These are phyloP conservation scores for Metarhizium humberi DNA, from an alignment of 2,329 filamentous ascomycete genomes.

Conservation along the genomic window DNA sequence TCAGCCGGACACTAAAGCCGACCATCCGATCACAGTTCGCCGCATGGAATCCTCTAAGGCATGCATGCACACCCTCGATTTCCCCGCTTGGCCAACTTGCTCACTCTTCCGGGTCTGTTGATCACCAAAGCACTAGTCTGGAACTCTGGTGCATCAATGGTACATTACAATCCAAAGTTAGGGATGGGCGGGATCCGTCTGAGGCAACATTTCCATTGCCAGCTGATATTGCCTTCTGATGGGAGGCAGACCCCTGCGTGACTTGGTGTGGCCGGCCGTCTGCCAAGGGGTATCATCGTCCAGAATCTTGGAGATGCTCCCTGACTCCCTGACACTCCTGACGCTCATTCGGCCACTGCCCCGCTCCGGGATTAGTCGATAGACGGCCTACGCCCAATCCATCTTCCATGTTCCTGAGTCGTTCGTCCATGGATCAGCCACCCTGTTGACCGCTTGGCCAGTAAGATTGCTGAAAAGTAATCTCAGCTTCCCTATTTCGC, in stretches of 20 bases:
- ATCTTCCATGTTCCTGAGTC: background rate
- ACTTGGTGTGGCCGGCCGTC: background rate
- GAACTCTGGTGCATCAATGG: too few relatives aligned
- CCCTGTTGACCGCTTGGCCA: background rate
- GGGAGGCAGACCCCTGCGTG: background rate
- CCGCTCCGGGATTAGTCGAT: background rate
- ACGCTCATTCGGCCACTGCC: background rate
- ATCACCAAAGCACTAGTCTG: too few relatives aligned
- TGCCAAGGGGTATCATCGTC: too few relatives aligned
- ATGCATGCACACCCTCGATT: too few relatives aligned
- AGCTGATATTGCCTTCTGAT: slow-evolving; percentile 1
- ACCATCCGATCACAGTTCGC: too few relatives aligned
- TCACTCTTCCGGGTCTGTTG: too few relatives aligned
- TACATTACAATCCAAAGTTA: too few relatives aligned
- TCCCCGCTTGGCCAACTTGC: too few relatives aligned
- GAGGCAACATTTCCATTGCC: too few relatives aligned
- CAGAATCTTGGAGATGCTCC: background rate
- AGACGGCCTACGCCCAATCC: background rate
- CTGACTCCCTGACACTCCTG: background rate
- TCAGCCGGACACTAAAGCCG: too few relatives aligned
- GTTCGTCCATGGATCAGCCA: background rate
- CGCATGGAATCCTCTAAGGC: too few relatives aligned
- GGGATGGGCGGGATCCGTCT: too few relatives aligned
- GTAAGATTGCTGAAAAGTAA: background rate
- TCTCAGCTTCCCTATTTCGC: slow-evolving; percentile 2